These are phyloP conservation scores for Periconia sp. DNA, from an alignment of 2,329 filamentous ascomycete species.

Conservation along the genomic window DNA sequence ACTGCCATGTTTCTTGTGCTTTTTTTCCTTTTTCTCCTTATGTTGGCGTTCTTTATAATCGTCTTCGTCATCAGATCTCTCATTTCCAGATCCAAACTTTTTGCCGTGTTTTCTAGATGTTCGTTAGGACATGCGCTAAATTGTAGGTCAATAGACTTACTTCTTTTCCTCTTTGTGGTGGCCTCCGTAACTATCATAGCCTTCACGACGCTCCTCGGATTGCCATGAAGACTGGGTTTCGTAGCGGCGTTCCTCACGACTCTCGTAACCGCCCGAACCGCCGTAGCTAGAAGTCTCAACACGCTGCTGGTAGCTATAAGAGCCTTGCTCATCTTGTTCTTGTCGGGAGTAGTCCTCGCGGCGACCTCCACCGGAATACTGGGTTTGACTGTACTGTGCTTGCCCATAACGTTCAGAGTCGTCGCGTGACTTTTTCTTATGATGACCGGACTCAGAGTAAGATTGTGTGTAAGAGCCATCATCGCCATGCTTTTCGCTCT, in stretches of 20 bases:
- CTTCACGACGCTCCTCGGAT: slow-evolving; percentile 40
- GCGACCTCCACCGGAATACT: slow-evolving; percentile 59
- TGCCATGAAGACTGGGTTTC: slow-evolving; percentile 47
- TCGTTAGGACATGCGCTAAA: slow-evolving; percentile 15
- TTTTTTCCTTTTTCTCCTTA: slow-evolving; percentile 45
- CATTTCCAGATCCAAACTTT: slow-evolving; percentile 29
- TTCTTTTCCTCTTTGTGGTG: slow-evolving; percentile 47
- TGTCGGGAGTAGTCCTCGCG: slow-evolving; percentile 64
- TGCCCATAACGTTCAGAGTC: slow-evolving; percentile 59
- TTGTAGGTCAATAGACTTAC: slow-evolving; percentile 20
- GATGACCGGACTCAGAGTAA: slow-evolving; percentile 63
- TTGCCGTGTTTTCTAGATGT: slow-evolving; percentile 34
- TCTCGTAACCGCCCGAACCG: slow-evolving; percentile 59
- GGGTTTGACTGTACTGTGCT: slow-evolving; percentile 61
- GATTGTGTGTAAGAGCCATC: slow-evolving; percentile 65
- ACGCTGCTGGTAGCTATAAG: slow-evolving; percentile 61
- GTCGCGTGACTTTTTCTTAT: slow-evolving; percentile 35
- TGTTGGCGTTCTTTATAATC: slow-evolving; percentile 35
- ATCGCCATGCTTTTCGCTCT: slow-evolving; percentile 56
- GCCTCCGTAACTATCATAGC: slow-evolving; percentile 39
- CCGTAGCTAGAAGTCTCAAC: slow-evolving; percentile 55
- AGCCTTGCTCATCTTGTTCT: slow-evolving; percentile 53
- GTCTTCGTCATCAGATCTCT: slow-evolving; percentile 29
- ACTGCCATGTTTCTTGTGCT: slow-evolving; percentile 44
- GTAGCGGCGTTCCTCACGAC: slow-evolving; percentile 59